Conservation (phyloP, 371 early-diverging fungal genomes). For the Apophysomyces ossiformis region DNA sequence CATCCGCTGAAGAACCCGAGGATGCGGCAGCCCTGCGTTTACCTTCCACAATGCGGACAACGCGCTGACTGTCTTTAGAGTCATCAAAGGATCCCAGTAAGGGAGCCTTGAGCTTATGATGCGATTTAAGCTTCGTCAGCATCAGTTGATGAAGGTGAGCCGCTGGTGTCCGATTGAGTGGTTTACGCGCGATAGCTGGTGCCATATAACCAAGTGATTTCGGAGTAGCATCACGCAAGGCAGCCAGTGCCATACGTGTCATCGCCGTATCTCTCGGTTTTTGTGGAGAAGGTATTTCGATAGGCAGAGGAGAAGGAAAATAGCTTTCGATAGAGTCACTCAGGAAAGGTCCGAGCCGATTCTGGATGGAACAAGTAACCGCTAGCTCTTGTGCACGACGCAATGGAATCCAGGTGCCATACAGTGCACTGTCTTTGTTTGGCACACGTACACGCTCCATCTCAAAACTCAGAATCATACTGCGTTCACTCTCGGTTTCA, state of each 20-base stretch:
- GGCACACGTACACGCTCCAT: constrained; percentile 80
- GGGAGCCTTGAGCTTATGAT: constrained; percentile 16
- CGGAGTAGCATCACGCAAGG: constrained; percentile 31
- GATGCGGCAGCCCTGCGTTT: background rate
- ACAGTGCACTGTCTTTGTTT: constrained; percentile 69
- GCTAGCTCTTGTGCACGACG: constrained; percentile 86
- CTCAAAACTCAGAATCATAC: constrained; percentile 87
- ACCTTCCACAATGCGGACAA: background rate
- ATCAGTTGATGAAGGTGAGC: constrained; percentile 27
- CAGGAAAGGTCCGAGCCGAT: constrained; percentile 77
- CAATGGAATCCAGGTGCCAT: constrained; percentile 93
- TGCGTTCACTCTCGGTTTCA: constrained; percentile 83
- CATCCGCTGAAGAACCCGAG: background rate
- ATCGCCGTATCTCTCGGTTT: constrained; percentile 33
- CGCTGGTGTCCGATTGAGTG: constrained; percentile 23
- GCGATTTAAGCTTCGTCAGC: constrained; percentile 7
- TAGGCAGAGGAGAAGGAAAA: constrained; percentile 77
- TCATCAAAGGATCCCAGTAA: constrained; percentile 15
- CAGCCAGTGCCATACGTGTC: constrained; percentile 40
- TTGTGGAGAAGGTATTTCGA: constrained; percentile 36
- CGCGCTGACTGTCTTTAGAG: background rate
- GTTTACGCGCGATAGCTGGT: background rate
- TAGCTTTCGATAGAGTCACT: constrained; percentile 73
- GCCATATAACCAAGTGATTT: constrained; percentile 17
- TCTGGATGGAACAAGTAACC: constrained; percentile 80